Evolutionary conservation across 371 early-diverging fungal species (phyloP), one percentile per base, ranked within the genome.

Genomic region (Haplosporangium sp.): DNA sequence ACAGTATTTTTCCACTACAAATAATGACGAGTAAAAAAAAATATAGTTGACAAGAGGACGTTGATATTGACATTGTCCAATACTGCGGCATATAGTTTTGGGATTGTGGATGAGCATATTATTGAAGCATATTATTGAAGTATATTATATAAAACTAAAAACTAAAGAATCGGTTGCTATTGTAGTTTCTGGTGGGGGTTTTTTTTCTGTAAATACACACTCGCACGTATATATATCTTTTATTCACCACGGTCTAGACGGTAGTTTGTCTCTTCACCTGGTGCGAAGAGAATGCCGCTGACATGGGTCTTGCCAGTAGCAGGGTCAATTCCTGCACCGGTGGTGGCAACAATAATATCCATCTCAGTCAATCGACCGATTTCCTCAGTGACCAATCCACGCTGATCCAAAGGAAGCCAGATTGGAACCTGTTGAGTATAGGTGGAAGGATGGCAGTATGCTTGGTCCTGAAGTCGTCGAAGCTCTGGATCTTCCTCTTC

Each of bases 371-470:
- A 27, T 15, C 53, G 42, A 4, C 2, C 3, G 35, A 74, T 81
- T 65, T 81, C 81, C 6, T 27, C 62, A 1, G 45, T 42, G 15
- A 71, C 68, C 61, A 81, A 44, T 27, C 75, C 72, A 27, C 75
- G 67, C 55, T 74, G 67, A 35, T 81, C 81, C 60, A 58, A 13
- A 2, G 81, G 81, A 53, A 81, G 52, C 81, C 81, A 81, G 6
- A 81, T 66, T 1, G 81, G 81, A 17, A 34, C 63, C 62, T 81
- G 81, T 3, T 5, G 45, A 13, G 47, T 71, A 45, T 81, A 81
- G 2, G 65, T 39, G 2, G 81, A 71, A 6, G 81, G 81, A 42
- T 81, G 81, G 9, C 59, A 65, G 66, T 81, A 81, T 1, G 81
- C 81, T 34, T 74, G 75, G 20, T 81, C 75, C 42, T 81, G 81